Conservation (phyloP, 2,329 filamentous ascomycete species). For the Xylariaceae sp. region DNA sequence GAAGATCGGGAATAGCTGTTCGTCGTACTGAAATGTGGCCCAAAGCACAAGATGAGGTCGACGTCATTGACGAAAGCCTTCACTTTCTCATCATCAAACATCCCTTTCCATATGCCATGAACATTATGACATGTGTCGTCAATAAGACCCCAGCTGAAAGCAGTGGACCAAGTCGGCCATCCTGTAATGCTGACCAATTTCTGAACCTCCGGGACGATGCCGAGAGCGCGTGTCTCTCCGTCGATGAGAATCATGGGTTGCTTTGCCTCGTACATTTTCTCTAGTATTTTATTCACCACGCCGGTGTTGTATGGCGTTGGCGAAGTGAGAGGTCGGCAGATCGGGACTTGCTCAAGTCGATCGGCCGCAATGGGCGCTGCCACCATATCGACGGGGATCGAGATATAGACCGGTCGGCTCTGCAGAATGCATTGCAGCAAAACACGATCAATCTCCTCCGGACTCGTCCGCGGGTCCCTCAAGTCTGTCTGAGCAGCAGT, state of each 20-base stretch:
- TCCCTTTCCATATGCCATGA: conserved; percentile 48
- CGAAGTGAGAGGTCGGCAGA: conserved; percentile 18
- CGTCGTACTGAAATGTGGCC: conserved; percentile 45
- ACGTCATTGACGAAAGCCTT: conserved; percentile 39
- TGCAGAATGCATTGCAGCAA: conserved; percentile 50
- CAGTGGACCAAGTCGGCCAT: conserved; percentile 47
- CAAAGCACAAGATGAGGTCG: conserved; percentile 46
- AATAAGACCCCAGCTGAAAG: conserved; percentile 49
- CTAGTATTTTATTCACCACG: conserved; percentile 35
- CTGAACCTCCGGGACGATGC: conserved; percentile 41
- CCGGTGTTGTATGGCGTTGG: conserved; percentile 23
- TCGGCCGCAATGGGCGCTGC: conserved; percentile 32
- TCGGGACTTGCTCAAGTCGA: conserved; percentile 26
- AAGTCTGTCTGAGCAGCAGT: conserved; percentile 49
- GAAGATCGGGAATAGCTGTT: conserved; percentile 42
- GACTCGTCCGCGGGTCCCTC: conserved; percentile 42
- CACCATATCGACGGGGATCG: conserved; percentile 54
- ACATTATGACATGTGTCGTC: conserved; percentile 47
- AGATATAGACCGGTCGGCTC: conserved; percentile 55
- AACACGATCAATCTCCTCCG: conserved; percentile 50
- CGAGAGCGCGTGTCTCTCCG: conserved; percentile 43
- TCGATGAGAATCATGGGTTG: conserved; percentile 52
- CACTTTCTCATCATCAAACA: conserved; percentile 34
- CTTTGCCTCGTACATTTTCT: conserved; percentile 43
- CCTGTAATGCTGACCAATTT: conserved; percentile 40